These are phyloP conservation scores for Hirschfeldia incana DNA, from an alignment of 345 rosid genomes.

Conservation along the genomic window DNA sequence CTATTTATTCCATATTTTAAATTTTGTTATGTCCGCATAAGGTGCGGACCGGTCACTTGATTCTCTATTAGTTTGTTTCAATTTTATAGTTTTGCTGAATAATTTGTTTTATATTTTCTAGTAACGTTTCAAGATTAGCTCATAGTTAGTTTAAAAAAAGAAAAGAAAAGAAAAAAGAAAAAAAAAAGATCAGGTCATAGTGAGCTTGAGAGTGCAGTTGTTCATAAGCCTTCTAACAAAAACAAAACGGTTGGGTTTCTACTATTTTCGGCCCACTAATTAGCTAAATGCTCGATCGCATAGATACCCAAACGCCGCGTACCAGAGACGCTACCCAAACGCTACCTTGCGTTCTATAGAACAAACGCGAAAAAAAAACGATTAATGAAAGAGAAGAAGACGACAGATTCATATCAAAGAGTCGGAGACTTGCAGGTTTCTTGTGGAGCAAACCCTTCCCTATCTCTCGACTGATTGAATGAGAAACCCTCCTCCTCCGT, in stretches of 20 bases:
- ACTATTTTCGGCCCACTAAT: background rate
- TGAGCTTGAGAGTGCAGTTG: background rate
- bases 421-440: background rate
- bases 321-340: background rate
- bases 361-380: background rate
- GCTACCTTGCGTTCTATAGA: background rate
- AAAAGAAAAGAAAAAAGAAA: too few relatives aligned
- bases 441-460: background rate
- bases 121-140: too few relatives aligned
- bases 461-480: background rate
- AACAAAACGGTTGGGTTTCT: background rate
- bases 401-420: background rate
- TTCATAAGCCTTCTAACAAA: background rate
- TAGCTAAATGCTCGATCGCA: background rate
- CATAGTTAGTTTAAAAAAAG: too few relatives aligned
- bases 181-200: background rate
- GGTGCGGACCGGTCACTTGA: too few relatives aligned
- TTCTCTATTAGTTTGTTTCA: too few relatives aligned
- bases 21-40: too few relatives aligned
- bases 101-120: too few relatives aligned
- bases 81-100: too few relatives aligned
- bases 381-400: background rate
- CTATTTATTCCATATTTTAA: too few relatives aligned
- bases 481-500: background rate
- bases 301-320: background rate